Percentiles rank a stretch among this genome's conserved stretches.
These are phyloP conservation scores for Raffaelea albimanens DNA, from an alignment of 2,329 filamentous ascomycete species.

Conservation along the genomic window DNA sequence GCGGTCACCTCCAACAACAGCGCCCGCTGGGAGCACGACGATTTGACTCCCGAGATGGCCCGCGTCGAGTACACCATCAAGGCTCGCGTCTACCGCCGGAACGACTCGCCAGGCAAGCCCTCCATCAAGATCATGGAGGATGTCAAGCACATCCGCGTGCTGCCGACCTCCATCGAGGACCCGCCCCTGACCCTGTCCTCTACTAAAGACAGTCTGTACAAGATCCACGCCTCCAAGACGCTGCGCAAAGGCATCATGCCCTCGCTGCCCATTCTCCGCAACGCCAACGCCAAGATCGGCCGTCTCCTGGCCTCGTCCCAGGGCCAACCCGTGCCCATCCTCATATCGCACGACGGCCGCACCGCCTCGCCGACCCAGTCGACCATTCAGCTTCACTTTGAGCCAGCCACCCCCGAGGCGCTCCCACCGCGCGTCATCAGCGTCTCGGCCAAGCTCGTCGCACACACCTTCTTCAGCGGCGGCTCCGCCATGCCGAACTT, in stretches of 20 bases:
- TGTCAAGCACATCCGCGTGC: constrained; percentile 35
- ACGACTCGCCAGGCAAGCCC: constrained; percentile 13
- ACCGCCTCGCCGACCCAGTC: constrained; percentile 31
- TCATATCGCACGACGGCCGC: constrained; percentile 40
- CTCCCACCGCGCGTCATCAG: constrained; percentile 38
- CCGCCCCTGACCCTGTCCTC: constrained; percentile 39
- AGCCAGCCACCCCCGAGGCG: constrained; percentile 31
- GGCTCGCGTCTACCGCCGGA: constrained; percentile 29
- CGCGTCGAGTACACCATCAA: constrained; percentile 43
- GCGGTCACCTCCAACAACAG: background rate
- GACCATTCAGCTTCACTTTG: constrained; percentile 37
- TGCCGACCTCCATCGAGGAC: constrained; percentile 39
- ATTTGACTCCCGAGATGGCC: constrained; percentile 45
- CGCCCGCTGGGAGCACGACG: constrained; percentile 41
- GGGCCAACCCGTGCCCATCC: constrained; percentile 35
- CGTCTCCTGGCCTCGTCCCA: constrained; percentile 33
- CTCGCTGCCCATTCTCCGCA: constrained; percentile 4
- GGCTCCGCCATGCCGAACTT: constrained; percentile 33
- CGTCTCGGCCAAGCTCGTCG: constrained; percentile 39
- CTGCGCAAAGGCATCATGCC: constrained; percentile 32
- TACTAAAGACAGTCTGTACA: constrained; percentile 37
- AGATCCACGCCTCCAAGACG: constrained; percentile 39
- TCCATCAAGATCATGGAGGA: constrained; percentile 18
- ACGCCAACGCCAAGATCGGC: constrained; percentile 32
- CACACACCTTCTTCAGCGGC: constrained; percentile 43